Conservation (phyloP, 1,284 basidiomycete species). For the Laetiporus sulphureus region DNA sequence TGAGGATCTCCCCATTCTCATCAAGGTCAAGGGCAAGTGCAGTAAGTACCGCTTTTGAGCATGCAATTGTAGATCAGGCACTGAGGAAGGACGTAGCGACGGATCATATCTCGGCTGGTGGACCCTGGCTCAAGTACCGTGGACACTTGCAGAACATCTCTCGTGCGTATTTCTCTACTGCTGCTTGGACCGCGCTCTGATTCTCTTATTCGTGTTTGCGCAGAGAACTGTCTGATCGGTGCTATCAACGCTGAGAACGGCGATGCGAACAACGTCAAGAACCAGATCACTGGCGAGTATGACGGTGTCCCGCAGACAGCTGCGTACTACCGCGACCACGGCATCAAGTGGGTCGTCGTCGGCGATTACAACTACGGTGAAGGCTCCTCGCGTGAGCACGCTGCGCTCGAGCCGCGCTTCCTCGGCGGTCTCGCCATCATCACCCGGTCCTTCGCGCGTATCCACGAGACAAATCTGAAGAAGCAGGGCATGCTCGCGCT, state of each 20-base stretch:
- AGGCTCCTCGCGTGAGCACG: conserved; percentile 97
- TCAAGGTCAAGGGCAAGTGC: conserved; percentile 99
- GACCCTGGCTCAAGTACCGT: conserved; percentile 99
- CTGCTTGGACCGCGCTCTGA: neutral
- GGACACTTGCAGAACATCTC: conserved; percentile 99
- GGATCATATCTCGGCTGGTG: conserved; percentile 91
- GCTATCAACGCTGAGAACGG: conserved; percentile 94
- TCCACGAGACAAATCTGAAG: conserved; percentile 98
- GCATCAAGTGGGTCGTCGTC: conserved; percentile 92
- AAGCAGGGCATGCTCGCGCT: conserved; percentile 95
- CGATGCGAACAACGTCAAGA: conserved; percentile 95
- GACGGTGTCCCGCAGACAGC: conserved; percentile 82
- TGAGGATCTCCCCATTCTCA: conserved; percentile 84
- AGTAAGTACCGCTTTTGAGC: too few species aligned
- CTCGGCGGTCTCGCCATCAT: conserved; percentile 95
- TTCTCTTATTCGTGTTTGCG: conserved; percentile 3
- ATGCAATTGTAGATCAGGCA: neutral
- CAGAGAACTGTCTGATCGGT: conserved; percentile 95
- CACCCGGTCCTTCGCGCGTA: conserved; percentile 93
- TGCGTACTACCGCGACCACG: conserved; percentile 83
- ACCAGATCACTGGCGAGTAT: conserved; percentile 85
- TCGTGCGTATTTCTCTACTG: conserved; percentile 50
- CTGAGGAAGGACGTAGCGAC: conserved; percentile 42
- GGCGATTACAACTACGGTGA: conserved; percentile 97
- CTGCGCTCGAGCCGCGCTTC: conserved; percentile 95